Evolutionary conservation across 2,329 filamentous ascomycete genomes (phyloP), one percentile per base, ranked within the genome.

Genomic region (Xylariaceae sp.): DNA sequence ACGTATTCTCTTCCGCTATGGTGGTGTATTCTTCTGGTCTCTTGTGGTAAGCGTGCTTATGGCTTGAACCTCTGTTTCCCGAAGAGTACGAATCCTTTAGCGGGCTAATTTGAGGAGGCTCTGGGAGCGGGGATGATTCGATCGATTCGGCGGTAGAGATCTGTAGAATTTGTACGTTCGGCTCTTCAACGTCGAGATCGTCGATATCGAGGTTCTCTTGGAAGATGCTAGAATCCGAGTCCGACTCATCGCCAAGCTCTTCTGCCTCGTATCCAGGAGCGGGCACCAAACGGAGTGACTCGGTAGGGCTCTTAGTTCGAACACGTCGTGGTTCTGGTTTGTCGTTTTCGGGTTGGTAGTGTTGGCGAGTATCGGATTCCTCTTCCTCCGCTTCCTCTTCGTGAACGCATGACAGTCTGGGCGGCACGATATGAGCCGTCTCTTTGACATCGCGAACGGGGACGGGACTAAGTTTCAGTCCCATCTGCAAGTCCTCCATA

Each of bases 251-350:
- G 2, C 61, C 65, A 1, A 64, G 61, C 9, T 66, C 68, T 18
- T 58, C 62, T 1, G 61, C 63, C 21, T 67, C 66, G 29, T 66
- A 67, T 7, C 55, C 65, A 0, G 69, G 67, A 2, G 72, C 71
- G 1, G 74, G 71, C 0, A 74, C 70, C 1, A 76, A 65, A 47
- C 73, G 70, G n/a, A 76, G 57, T 0, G 71, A 71, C 45, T 72
- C 73, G 13, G 63, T 66, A 0, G 68, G 69, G 54, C 66, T 72
- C 2, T 70, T 69, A 2, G 65, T 67, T 49, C 45, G 84, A 12
- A 43, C 39, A 92, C 54, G 88, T 86, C 53, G 86, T 89, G 73
- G 29, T 37, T 55, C 47, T 22, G 95, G 71, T 88, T 92, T 80
- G 84, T 90, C 69, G 83, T 55, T 47, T 42, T 40, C 46, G n/a